These are phyloP conservation scores for Lachancea quebecensis DNA, from an alignment of 805 yeast genomes.

Conservation along the genomic window DNA sequence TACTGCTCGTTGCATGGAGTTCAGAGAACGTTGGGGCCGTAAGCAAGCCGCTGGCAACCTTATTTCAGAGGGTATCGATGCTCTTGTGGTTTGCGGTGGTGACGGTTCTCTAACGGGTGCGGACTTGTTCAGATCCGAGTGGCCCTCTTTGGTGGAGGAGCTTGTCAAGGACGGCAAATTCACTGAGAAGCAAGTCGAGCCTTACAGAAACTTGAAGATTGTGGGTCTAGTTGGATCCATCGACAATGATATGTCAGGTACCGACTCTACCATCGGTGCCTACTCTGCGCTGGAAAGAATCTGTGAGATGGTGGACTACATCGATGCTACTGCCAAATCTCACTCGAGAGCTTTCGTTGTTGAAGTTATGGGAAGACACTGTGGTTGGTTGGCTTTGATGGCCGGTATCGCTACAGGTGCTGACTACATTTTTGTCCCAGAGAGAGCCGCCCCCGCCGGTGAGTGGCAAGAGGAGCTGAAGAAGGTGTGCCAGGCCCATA, in stretches of 20 bases:
- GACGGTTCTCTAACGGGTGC: slow-evolving; percentile 99
- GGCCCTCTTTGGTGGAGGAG: slow-evolving; percentile 84
- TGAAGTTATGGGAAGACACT: slow-evolving; percentile 98
- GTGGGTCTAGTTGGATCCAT: slow-evolving; percentile 95
- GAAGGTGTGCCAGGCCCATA: slow-evolving; percentile 67
- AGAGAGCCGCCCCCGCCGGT: slow-evolving; percentile 70
- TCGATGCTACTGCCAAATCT: slow-evolving; percentile 95
- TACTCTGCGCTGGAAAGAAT: slow-evolving; percentile 89
- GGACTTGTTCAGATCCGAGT: slow-evolving; percentile 84
- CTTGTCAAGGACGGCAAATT: slow-evolving; percentile 50
- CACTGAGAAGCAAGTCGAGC: slow-evolving; percentile 50
- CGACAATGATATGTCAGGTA: slow-evolving; percentile 96
- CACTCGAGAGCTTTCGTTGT: slow-evolving; percentile 97
- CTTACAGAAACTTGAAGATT: slow-evolving; percentile 68
- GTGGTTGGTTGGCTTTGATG: slow-evolving; percentile 98
- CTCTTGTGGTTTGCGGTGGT: slow-evolving; percentile 95
- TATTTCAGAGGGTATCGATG: slow-evolving; percentile 85
- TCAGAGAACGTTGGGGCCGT: slow-evolving; percentile 81
- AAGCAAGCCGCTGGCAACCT: slow-evolving; percentile 75
- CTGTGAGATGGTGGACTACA: slow-evolving; percentile 90
- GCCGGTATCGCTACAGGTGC: slow-evolving; percentile 97
- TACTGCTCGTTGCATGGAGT: slow-evolving; percentile 86
- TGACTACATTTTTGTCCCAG: slow-evolving; percentile 90
- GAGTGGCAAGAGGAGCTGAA: slow-evolving; percentile 80
- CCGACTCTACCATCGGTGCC: slow-evolving; percentile 96